phyloP scores from a whole-genome alignment of 768 basidiomycete genomes.

The Trametopsis cervina region DNA sequence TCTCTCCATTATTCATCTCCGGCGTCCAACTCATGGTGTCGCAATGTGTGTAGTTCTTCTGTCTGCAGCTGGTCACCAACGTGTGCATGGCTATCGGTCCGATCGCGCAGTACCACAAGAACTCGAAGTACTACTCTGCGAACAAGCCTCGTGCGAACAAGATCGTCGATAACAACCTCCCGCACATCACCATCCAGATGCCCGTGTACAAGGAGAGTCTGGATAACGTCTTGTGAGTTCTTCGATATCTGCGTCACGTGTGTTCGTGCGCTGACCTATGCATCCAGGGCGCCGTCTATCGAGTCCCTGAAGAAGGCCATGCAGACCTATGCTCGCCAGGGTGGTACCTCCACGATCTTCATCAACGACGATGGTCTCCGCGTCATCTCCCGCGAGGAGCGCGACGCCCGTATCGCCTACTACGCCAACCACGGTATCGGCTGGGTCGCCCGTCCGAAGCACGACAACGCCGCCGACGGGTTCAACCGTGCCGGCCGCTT shows the following conservation, averaged over 20 bases:
- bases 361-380: constrained; percentile 61
- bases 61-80: constrained; percentile 35
- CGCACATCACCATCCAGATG: constrained; percentile 48
- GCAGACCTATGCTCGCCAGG: constrained; percentile 59
- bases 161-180: constrained; percentile 35
- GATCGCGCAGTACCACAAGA: constrained; percentile 43
- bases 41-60: constrained; percentile 24
- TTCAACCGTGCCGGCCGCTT: constrained; percentile 44
- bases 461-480: constrained; percentile 35
- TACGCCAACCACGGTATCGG: constrained; percentile 53
- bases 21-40: not conserved
- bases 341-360: constrained; percentile 52
- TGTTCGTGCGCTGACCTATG: not conserved
- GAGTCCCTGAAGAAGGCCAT: constrained; percentile 53
- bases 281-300: constrained; percentile 37
- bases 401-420: constrained; percentile 40
- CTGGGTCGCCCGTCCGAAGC: constrained; percentile 53
- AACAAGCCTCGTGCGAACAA: constrained; percentile 35
- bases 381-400: constrained; percentile 38
- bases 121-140: constrained; percentile 50
- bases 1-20: not conserved
- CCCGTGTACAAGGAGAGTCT: constrained; percentile 53
- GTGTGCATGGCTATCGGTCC: constrained; percentile 42
- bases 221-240: constrained; percentile 42
- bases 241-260: not conserved